Evolutionary conservation across 2,329 filamentous ascomycete genomes (phyloP).

Genomic region (Claviceps sp.): DNA sequence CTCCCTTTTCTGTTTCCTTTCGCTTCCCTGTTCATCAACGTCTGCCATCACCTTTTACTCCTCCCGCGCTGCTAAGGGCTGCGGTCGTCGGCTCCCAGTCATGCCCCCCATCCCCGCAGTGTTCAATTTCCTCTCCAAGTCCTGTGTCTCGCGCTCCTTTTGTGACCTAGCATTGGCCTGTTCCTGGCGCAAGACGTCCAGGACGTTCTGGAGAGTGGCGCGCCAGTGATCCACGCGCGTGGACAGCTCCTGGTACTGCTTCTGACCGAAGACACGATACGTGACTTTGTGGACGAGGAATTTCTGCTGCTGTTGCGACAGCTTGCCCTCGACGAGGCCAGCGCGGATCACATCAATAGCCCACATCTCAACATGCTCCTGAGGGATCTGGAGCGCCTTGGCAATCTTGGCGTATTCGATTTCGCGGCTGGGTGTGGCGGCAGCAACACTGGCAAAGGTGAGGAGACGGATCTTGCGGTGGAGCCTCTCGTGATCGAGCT

Average conservation of each 20-base stretch:
- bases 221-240: conserved; percentile 86
- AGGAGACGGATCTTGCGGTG: conserved; percentile 94
- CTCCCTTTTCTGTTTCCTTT: background rate
- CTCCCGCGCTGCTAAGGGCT: conserved; percentile 30
- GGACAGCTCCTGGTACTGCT: conserved; percentile 94
- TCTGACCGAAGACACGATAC: conserved; percentile 93
- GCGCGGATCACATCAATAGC: conserved; percentile 96
- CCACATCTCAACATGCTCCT: conserved; percentile 90
- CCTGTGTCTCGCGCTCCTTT: conserved; percentile 63
- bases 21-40: background rate
- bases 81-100: conserved; percentile 20
- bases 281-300: conserved; percentile 94
- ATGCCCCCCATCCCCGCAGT: conserved; percentile 24
- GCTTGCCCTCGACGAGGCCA: conserved; percentile 88
- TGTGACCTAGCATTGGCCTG: conserved; percentile 65
- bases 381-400: conserved; percentile 68
- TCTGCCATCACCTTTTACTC: conserved; percentile 36
- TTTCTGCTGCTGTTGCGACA: conserved; percentile 81
- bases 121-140: conserved; percentile 53
- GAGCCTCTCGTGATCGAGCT: conserved; percentile 58
- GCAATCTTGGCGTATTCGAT: conserved; percentile 80
- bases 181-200: conserved; percentile 65
- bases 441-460: conserved; percentile 80
- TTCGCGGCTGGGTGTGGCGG: conserved; percentile 69
- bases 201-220: conserved; percentile 63